Conservation (phyloP, 495 filamentous ascomycete species). For the Lasiosphaeriaceae sp. region DNA sequence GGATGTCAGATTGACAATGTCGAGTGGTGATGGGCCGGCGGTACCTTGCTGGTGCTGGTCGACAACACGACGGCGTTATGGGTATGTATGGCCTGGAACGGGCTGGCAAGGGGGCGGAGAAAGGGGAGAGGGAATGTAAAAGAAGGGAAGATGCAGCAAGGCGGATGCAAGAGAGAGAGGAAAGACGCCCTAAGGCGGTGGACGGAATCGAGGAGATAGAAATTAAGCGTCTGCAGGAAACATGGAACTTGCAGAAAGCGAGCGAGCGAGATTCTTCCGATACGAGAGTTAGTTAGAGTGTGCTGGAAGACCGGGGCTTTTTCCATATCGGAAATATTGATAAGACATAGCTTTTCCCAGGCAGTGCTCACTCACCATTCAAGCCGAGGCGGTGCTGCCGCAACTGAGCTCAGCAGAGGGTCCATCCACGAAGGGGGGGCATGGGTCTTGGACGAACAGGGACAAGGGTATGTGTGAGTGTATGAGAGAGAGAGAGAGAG, state of each 20-base stretch:
- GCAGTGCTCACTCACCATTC: slow-evolving; percentile 10
- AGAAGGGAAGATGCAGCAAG: slow-evolving; percentile 9
- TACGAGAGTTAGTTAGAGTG: slow-evolving; percentile 16
- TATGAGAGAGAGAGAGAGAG: too few species aligned
- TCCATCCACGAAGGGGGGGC: slow-evolving; percentile 9
- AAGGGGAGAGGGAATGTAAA: slow-evolving; percentile 9
- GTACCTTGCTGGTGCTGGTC: not conserved
- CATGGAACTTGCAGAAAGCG: slow-evolving; percentile 15
- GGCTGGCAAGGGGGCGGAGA: not conserved
- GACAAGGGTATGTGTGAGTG: slow-evolving; percentile 17
- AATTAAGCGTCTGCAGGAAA: slow-evolving; percentile 21
- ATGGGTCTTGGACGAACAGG: slow-evolving; percentile 10
- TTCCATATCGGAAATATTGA: slow-evolving; percentile 28
- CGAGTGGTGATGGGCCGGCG: not conserved
- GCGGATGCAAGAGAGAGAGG: slow-evolving; percentile 9
- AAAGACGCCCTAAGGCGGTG: slow-evolving; percentile 11
- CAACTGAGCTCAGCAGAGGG: slow-evolving; percentile 22
- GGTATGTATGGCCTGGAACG: slow-evolving; percentile 5
- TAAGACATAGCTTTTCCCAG: slow-evolving; percentile 12
- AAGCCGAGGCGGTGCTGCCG: slow-evolving; percentile 17
- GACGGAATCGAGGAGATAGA: slow-evolving; percentile 18
- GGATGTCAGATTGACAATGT: not conserved
- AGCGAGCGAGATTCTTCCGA: slow-evolving; percentile 15
- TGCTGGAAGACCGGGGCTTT: slow-evolving; percentile 18
- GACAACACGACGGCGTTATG: not conserved